Percentiles rank a stretch among this genome's conserved stretches.
Conservation (phyloP, 345 rosid genomes). For the Lumnitzera littorea region DNA sequence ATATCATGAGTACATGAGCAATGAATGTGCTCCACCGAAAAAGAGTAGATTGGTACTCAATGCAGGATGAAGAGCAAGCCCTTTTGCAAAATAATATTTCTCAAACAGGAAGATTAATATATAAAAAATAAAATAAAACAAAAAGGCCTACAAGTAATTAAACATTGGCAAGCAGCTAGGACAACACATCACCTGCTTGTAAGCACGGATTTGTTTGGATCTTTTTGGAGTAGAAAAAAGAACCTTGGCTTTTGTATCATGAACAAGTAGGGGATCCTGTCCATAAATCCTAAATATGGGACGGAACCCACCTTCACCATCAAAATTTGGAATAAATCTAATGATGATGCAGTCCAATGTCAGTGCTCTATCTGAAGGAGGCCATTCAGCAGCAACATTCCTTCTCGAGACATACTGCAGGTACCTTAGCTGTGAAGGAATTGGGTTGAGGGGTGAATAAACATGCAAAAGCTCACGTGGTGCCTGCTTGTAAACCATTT, state of each 20-base stretch:
- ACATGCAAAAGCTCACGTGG: conserved; percentile 79
- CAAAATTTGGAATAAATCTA: conserved; percentile 66
- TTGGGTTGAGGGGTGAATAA: conserved; percentile 72
- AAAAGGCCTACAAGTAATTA: neutral
- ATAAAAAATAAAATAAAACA: neutral
- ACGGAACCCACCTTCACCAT: conserved; percentile 70
- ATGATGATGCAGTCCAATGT: conserved; percentile 81
- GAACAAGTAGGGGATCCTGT: conserved; percentile 63
- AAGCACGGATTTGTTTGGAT: conserved; percentile 48
- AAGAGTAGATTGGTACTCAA: too few relatives aligned
- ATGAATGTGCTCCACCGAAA: too few relatives aligned
- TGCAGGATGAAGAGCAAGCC: too few relatives aligned
- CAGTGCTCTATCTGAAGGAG: conserved; percentile 86
- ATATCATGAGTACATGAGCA: too few relatives aligned
- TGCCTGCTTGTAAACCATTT: conserved; percentile 88
- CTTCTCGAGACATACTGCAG: conserved; percentile 88
- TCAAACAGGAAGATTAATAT: too few relatives aligned
- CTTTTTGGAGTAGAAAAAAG: conserved; percentile 59
- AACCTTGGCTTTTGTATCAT: conserved; percentile 50
- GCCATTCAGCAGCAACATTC: conserved; percentile 84
- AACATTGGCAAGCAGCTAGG: neutral
- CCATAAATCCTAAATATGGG: conserved; percentile 85
- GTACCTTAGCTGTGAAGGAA: conserved; percentile 85
- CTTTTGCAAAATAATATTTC: too few relatives aligned
- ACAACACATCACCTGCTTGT: conserved; percentile 61